Evolutionary conservation across 1,284 basidiomycete genomes (phyloP), one percentile per base, ranked within the genome.

Genomic region (Austroboletus niveus): DNA sequence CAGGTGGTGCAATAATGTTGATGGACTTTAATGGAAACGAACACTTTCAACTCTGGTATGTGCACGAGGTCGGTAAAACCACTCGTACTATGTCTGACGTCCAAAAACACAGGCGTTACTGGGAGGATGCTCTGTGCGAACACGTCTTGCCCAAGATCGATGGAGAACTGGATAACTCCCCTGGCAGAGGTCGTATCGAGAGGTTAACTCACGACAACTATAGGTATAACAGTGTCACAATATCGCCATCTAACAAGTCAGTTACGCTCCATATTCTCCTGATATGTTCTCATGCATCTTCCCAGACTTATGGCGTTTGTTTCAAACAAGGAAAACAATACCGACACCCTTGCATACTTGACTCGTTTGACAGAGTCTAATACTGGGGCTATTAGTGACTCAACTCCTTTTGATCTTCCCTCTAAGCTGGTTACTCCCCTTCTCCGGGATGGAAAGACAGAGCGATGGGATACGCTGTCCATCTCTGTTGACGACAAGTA

Each of bases 21-120:
- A 74, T 74, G 70, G 72, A 74, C 45, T 58, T 71, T 15, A 65
- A 70, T 35, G 72, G 72, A 32, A 73, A 72, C 40, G 70, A 72
- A 34, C 62, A 67, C 20, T 74, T 72, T 52, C 72, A 74, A n/a
- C 62, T 72, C 27, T 72, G 70, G 70, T 69, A 52, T 27, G 60
- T 58, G 24, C 24, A 3, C 12, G 24, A 39, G n/a, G 12, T 47
- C 20, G 15, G 30, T n/a, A 8, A 14, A 5, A 40, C 15, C 5
- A 34, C 2, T 24, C 1, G 6, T n/a, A 41, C 30, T 14, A 22
- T 41, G 7, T 6, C 44, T 49, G 35, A 52, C 15, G 8, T 54
- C n/a, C 11, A 30, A 2, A 11, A 32, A 49, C 22, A 22, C n/a
- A 74, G 72, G 70, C 72, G 72, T 32, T 71, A 72, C 59, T 74